Base-by-base conservation (phyloP, 176 grass and related monocot species). In the Dendrocalamus sinicus region DNA sequence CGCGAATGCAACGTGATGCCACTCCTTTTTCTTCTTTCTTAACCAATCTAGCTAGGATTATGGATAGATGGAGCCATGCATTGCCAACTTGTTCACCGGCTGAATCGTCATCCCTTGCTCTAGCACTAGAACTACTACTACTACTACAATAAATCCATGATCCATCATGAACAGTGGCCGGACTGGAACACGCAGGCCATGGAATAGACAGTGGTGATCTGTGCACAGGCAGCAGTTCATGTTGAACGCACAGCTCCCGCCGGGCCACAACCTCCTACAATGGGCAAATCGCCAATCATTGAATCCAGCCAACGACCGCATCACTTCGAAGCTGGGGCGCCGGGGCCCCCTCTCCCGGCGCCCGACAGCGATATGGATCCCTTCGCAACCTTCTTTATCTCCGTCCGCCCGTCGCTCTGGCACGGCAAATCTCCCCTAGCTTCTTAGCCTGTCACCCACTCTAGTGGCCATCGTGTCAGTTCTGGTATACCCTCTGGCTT, bases 201-300 rank as follows among this genome's bases (percentile, higher is more conserved):
- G 3, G 82, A 91, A 81, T 85, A 78, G 86, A 83, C 70, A 82
- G 86, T 79, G 70, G 86, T 78, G 72, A 67, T 74, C 87, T 53
- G 68, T 63, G 83, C 63, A 70, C 54, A 44, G 66, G 32, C 45
- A 39, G 44, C 35, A 60, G 26, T 65, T 84, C 76, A 19, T 57
- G 86, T 55, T 91, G 46, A 68, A 39, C 52, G 62, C 77, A 75
- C 76, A 44, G 82, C 66, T 60, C 32, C 77, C 20, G 20, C 4
- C 17, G 8, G 22, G 40, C 28, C 30, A 45, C 81, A 52, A 0
- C 13, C 9, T 48, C 50, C 52, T 85, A 26, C 77, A 75, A 8
- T 65, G 83, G 70, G 67, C 55, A 62, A 86, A 83, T 76, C 64
- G 69, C 70, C 80, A 92, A 92, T 88, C 85, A 93, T 93, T 88